Conservation (phyloP, 1,139 yeast genomes). For the Geotrichum klebahnii region DNA sequence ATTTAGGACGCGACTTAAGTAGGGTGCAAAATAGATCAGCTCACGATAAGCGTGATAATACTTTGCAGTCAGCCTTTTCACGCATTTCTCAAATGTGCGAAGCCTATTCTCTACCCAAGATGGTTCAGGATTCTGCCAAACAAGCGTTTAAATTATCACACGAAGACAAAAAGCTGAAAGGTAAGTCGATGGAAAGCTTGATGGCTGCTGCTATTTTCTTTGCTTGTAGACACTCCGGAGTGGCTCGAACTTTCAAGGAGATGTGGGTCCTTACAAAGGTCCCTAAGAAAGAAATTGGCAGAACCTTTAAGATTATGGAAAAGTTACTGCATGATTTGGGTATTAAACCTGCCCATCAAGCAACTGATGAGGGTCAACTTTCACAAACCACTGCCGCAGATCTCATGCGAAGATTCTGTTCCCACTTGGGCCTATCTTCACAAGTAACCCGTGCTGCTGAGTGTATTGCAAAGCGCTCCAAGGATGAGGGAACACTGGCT, state of each 20-base stretch:
- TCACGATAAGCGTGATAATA: slow-evolving; percentile 83
- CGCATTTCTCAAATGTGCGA: slow-evolving; percentile 95
- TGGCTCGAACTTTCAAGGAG: slow-evolving; percentile 92
- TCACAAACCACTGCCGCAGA: slow-evolving; percentile 83
- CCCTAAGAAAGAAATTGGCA: slow-evolving; percentile 88
- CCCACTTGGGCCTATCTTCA: slow-evolving; percentile 81
- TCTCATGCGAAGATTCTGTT: slow-evolving; percentile 92
- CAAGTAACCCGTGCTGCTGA: slow-evolving; percentile 92
- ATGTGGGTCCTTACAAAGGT: slow-evolving; percentile 93
- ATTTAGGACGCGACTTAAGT: slow-evolving; percentile 79
- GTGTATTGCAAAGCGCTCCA: slow-evolving; percentile 81
- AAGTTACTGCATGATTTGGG: slow-evolving; percentile 49
- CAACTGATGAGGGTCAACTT: slow-evolving; percentile 49
- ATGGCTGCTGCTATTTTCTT: slow-evolving; percentile 96
- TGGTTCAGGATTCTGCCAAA: slow-evolving; percentile 95
- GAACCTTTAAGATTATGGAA: slow-evolving; percentile 69
- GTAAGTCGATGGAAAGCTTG: slow-evolving; percentile 87
- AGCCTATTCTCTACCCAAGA: slow-evolving; percentile 88
- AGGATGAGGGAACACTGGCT: slow-evolving; percentile 88
- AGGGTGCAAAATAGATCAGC: slow-evolving; percentile 83
- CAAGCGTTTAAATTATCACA: slow-evolving; percentile 90
- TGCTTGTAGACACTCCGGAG: slow-evolving; percentile 92
- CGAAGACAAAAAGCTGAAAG: slow-evolving; percentile 81
- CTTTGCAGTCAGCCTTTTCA: slow-evolving; percentile 82
- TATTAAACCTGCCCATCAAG: slow-evolving; percentile 35